Evolutionary conservation across 306 rosid species (phyloP), one percentile per base, ranked within the genome.

Genomic region (Pyrus pyrifolia): DNA sequence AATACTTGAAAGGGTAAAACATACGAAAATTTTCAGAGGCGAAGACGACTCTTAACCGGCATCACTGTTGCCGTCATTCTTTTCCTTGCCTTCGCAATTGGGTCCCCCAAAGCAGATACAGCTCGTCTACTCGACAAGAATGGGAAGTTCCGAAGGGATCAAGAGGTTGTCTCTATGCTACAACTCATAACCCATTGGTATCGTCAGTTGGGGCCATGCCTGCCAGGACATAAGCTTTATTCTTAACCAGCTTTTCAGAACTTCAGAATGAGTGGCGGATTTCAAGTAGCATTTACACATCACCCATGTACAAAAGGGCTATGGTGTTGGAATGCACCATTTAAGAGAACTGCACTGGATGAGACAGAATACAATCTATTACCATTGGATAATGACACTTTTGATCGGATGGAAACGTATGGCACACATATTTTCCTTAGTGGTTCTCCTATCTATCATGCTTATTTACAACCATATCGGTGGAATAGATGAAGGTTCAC

Each of bases 401-500:
- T 85, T 83, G 98, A 94, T 84, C 98, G 89, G 80, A 91, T 95
- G 97, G 98, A 96, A 86, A 89, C 88, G 19, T 94, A 91, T 89
- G 91, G 95, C 89, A 90, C 97, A 67, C 97, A 90, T 83, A 83
- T 94, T 94, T 82, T 91, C 98, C 18, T 69, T 94, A 71, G 97
- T 96, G 21, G 97, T 94, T 53, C 97, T 94, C 76, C 79, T 94
- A 82, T 94, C 96, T 44, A 94, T 97, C 91, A 87, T 91, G 94
- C 91, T 94, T 82, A 80, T 94, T 72, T 94, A 94, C 82, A 94
- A 94, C 83, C 98, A 91, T 97, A 90, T 94, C 90, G 97, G 97
- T 79, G 97, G 95, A 51, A 94, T 94, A 61, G 98, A 94, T 66
- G 98, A 90, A 86, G 90, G 91, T 82, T 91, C 97, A 61, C 88